Evolutionary conservation across 1,284 basidiomycete genomes (phyloP).

Genomic region (Pascua sp.): DNA sequence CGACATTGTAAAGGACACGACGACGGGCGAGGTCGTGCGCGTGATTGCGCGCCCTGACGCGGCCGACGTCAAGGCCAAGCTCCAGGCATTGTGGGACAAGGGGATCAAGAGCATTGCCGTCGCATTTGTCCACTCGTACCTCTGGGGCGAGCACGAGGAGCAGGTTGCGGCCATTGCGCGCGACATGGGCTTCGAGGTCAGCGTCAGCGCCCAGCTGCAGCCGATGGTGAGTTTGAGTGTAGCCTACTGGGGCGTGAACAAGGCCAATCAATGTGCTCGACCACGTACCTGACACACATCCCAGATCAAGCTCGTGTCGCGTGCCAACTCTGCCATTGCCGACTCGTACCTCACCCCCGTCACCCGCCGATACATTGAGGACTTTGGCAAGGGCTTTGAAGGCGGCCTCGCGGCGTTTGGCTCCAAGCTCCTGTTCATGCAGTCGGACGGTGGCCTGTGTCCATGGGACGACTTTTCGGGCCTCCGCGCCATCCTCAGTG

Average conservation of each 20-base stretch:
- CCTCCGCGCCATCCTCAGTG: slow-evolving; percentile 41
- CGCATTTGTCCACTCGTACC: slow-evolving; percentile 37
- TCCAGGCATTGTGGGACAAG: slow-evolving; percentile 31
- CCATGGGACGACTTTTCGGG: slow-evolving; percentile 36
- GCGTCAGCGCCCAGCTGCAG: slow-evolving; percentile 32
- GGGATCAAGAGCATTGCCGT: slow-evolving; percentile 34
- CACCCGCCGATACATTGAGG: slow-evolving; percentile 49
- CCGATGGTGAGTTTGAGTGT: slow-evolving; percentile 32
- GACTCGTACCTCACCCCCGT: slow-evolving; percentile 56
- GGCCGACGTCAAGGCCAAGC: slow-evolving; percentile 24
- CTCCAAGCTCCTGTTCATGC: slow-evolving; percentile 50
- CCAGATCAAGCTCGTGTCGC: slow-evolving; percentile 50
- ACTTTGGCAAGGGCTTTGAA: slow-evolving; percentile 50
- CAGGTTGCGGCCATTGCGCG: slow-evolving; percentile 31
- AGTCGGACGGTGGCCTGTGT: slow-evolving; percentile 50
- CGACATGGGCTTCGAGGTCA: slow-evolving; percentile 40
- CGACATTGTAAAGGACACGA: slow-evolving; percentile 26
- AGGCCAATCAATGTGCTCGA: neutral
- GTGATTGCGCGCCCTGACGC: slow-evolving; percentile 63
- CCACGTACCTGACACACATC: neutral
- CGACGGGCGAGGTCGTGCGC: slow-evolving; percentile 75
- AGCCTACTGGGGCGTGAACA: neutral
- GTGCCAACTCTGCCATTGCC: slow-evolving; percentile 53
- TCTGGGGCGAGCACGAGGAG: slow-evolving; percentile 37
- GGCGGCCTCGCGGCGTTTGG: slow-evolving; percentile 41